Percentiles rank a stretch among this genome's conserved stretches.
phyloP scores from a whole-genome alignment of 1,139 yeast species.

The Geotrichum bryndzae region DNA sequence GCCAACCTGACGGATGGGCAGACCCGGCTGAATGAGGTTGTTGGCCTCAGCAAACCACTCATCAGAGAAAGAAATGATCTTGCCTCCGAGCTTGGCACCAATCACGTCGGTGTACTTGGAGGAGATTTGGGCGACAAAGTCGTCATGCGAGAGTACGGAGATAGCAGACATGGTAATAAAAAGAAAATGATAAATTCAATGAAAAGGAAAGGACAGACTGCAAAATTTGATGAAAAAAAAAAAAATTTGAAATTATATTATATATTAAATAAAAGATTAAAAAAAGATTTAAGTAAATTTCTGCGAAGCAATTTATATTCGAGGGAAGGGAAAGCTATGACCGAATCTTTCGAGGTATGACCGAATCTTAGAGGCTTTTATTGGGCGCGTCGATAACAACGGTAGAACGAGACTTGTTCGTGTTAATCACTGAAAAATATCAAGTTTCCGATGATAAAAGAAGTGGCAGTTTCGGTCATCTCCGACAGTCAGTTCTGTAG shows the following conservation, averaged over 20 bases:
- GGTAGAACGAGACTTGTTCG: neutral
- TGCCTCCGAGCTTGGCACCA: constrained; percentile 77
- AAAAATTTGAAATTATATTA: no score
- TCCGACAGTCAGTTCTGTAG: neutral
- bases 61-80: constrained; percentile 62
- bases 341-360: constrained; percentile 1
- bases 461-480: neutral
- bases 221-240: neutral
- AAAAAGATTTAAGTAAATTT: neutral
- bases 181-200: neutral
- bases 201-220: neutral
- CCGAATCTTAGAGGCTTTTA: constrained; percentile 3
- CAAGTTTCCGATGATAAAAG: neutral
- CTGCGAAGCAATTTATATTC: neutral
- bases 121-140: constrained; percentile 13
- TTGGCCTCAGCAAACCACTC: constrained; percentile 96
- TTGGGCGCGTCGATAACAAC: neutral
- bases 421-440: neutral
- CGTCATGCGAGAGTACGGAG: constrained; percentile 10
- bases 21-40: constrained; percentile 71
- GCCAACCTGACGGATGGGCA: constrained; percentile 76
- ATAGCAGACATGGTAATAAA: constrained; percentile 9
- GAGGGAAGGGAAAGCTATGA: neutral
- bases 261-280: no score
- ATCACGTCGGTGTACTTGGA: constrained; percentile 46